Conservation (phyloP, 164 flowering plant species). For the Liquidambar formosana region DNA sequence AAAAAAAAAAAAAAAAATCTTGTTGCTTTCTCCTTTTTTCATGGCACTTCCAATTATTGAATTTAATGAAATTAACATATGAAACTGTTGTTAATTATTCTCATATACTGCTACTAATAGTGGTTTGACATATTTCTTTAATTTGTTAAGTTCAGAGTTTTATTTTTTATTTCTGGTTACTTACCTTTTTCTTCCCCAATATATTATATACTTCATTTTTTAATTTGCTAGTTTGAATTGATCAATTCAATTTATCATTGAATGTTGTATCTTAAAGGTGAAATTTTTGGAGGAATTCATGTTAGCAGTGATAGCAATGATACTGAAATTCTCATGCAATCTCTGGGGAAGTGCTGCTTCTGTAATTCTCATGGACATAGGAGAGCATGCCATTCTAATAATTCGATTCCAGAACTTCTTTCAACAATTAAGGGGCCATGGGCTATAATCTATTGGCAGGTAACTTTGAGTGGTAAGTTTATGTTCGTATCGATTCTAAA, state of each 20-base stretch:
- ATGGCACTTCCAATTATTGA: no score
- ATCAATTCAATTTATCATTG: slow-evolving; percentile 6
- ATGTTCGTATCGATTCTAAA: slow-evolving; percentile 5
- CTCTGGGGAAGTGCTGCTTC: slow-evolving; percentile 60
- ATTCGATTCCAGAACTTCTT: slow-evolving; percentile 67
- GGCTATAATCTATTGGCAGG: slow-evolving; percentile 97
- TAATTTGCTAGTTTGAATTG: background rate
- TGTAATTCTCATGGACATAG: slow-evolving; percentile 32
- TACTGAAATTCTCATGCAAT: slow-evolving; percentile 62
- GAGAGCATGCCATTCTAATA: slow-evolving; percentile 19
- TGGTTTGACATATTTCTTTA: no score
- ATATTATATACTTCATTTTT: background rate
- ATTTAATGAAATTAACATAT: no score
- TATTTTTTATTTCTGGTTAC: no score
- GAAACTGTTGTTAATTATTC: no score
- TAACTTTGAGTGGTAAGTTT: slow-evolving; percentile 49
- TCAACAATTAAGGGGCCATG: slow-evolving; percentile 91
- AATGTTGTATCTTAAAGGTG: slow-evolving; percentile 48
- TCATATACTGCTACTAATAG: no score
- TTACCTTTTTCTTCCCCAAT: no score
- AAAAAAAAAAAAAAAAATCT: no score
- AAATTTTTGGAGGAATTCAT: slow-evolving; percentile 84
- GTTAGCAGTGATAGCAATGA: slow-evolving; percentile 62
- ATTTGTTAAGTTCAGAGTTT: no score
- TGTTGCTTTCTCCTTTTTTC: no score